phyloP scores from a whole-genome alignment of 176 grass and related monocot genomes.

The Musa beccarii region DNA sequence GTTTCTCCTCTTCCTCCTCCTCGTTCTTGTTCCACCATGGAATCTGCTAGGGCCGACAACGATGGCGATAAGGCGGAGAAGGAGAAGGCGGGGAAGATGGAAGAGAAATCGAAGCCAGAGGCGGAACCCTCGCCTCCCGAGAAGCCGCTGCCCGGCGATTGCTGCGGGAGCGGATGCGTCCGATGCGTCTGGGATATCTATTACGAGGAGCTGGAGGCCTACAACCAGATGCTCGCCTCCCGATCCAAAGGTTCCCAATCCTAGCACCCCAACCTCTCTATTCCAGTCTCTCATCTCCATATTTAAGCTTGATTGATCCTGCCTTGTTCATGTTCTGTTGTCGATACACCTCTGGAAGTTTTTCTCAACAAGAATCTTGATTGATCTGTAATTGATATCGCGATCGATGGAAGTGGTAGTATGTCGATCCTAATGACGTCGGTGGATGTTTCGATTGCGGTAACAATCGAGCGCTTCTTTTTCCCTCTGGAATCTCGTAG shows the following conservation, averaged over 20 bases:
- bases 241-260: not conserved
- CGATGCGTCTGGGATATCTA: constrained; percentile 91
- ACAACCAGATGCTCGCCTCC: constrained; percentile 39
- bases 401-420: too few species aligned
- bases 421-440: too few species aligned
- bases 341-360: too few species aligned
- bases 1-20: constrained; percentile 10
- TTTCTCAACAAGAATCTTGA: too few species aligned
- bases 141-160: constrained; percentile 89
- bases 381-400: too few species aligned
- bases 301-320: too few species aligned
- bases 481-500: too few species aligned
- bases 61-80: not conserved
- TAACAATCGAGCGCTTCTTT: too few species aligned
- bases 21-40: constrained; percentile 30
- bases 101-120: not conserved
- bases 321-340: too few species aligned
- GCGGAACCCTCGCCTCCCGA: constrained; percentile 37
- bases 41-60: constrained; percentile 15
- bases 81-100: constrained; percentile 11
- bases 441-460: too few species aligned
- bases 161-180: constrained; percentile 90
- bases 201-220: constrained; percentile 79
- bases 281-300: too few species aligned
- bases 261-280: too few species aligned